Evolutionary conservation across 495 filamentous ascomycete genomes (phyloP), one percentile per base, ranked within the genome.

Genomic region (Lasiosphaeria miniovina): DNA sequence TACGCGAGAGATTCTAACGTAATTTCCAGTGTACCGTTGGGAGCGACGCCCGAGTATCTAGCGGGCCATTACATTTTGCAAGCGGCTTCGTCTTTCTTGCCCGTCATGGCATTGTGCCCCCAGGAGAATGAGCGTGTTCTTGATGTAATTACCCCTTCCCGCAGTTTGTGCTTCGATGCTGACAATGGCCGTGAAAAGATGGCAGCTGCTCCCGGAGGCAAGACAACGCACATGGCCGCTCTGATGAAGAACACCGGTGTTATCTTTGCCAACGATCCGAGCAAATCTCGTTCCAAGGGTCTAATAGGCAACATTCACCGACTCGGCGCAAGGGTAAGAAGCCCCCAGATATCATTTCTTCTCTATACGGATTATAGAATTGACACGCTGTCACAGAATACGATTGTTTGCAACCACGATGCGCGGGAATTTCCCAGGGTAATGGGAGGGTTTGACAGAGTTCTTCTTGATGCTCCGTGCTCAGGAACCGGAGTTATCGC

Each of bases 181-280:
- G 35, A 71, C 63, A 61, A 1, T 59, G 86, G 91, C 7, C 4
- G 38, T 38, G 0, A 31, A 38, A 41, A 41, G 38, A 98, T 98
- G 94, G 91, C 94, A n/a, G 85, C 94, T 58, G 94, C 94, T 61
- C 94, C 94, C 58, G 94, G 94, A 76, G 94, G 94, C 73, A 98
- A 98, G 76, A 96, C 92, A 7, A 97, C 95, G 3, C 90, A 98
- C 71, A 91, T 97, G 68, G 90, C 94, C 12, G 94, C 95, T 0
- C 74, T 98, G 62, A 98, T 98, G 94, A 95, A 93, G 73, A 98
- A 98, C 75, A 98, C 95, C 0, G 94, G 94, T 54, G 89, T 86
- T 61, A 88, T 98, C 53, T 94, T 98, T 71, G 94, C 94, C 65
- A 98, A 98, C 77, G 94, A 98, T 85, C 85, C 86, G 69, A 96